These are phyloP conservation scores for Lenzites betulinus DNA, from an alignment of 768 basidiomycete species.

Conservation along the genomic window DNA sequence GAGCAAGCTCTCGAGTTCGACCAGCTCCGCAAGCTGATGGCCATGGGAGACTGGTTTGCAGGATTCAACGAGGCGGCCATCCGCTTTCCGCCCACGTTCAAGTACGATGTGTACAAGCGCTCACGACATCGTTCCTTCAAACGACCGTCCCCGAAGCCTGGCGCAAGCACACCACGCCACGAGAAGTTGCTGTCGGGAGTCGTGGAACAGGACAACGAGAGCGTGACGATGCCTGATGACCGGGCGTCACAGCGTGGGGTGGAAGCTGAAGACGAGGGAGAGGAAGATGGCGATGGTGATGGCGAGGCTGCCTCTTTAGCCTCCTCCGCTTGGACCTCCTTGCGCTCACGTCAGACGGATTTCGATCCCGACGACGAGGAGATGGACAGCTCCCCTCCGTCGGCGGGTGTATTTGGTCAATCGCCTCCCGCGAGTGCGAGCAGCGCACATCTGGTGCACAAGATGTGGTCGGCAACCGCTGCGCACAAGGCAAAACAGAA, in stretches of 20 bases:
- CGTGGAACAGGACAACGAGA: constrained; percentile 38
- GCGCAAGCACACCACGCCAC: constrained; percentile 22
- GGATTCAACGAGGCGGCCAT: constrained; percentile 84
- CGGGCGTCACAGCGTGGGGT: constrained; percentile 31
- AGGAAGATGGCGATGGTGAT: constrained; percentile 46
- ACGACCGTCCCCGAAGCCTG: constrained; percentile 4
- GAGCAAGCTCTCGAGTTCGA: constrained; percentile 87
- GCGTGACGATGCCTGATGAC: neutral
- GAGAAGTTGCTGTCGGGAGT: constrained; percentile 36
- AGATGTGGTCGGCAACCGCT: constrained; percentile 41
- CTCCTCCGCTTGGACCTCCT: constrained; percentile 54
- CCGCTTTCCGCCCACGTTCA: constrained; percentile 91
- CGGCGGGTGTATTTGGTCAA: constrained; percentile 35
- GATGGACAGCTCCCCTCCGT: constrained; percentile 31
- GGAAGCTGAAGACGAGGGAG: constrained; percentile 41
- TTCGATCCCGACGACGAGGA: constrained; percentile 20
- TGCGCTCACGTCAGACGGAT: constrained; percentile 38
- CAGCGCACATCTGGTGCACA: constrained; percentile 29
- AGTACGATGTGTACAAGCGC: constrained; percentile 77
- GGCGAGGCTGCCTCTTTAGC: constrained; percentile 53
- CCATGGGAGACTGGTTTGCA: constrained; percentile 61
- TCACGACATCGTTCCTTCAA: constrained; percentile 18
- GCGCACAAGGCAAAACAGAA: constrained; percentile 58
- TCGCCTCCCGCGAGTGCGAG: constrained; percentile 21
- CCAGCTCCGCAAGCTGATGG: constrained; percentile 81